Conservation (phyloP, 208 protist genomes). For the Trypanosoma congolense region DNA sequence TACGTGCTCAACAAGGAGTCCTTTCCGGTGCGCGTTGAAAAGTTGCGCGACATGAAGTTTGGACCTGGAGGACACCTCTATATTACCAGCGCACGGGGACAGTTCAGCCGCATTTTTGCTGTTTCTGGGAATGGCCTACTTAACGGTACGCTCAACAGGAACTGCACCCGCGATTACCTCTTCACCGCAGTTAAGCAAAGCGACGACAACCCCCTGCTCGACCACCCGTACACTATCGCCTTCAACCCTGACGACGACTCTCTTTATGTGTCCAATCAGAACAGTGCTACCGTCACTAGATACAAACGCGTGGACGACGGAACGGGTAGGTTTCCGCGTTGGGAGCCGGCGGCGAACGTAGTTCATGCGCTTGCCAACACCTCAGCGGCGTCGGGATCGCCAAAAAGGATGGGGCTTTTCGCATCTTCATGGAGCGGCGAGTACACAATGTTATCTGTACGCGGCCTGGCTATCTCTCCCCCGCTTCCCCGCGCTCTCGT, state of each 20-base stretch:
- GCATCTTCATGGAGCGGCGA: constrained; percentile 64
- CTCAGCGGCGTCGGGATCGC: constrained; percentile 19
- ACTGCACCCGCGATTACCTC: constrained; percentile 78
- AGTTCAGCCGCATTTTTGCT: constrained; percentile 83
- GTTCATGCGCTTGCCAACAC: constrained; percentile 25
- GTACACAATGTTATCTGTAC: constrained; percentile 73
- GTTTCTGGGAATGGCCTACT: constrained; percentile 85
- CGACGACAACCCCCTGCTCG: constrained; percentile 65
- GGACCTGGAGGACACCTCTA: constrained; percentile 79
- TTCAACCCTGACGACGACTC: constrained; percentile 68
- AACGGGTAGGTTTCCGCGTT: constrained; percentile 16
- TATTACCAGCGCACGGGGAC: constrained; percentile 73
- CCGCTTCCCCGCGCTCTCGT: constrained; percentile 60
- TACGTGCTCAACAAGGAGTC: constrained; percentile 59
- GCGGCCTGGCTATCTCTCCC: constrained; percentile 75
- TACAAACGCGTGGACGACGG: constrained; percentile 40
- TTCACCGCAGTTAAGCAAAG: constrained; percentile 66
- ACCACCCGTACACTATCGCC: constrained; percentile 82
- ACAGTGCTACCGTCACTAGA: constrained; percentile 72
- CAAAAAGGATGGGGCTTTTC: constrained; percentile 60
- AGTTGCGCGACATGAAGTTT: constrained; percentile 80
- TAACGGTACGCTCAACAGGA: constrained; percentile 57
- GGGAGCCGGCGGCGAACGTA: constrained; percentile 44
- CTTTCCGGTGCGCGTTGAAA: constrained; percentile 74
- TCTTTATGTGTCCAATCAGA: constrained; percentile 85